These are phyloP conservation scores for Saccharum spontaneum DNA, from an alignment of 176 grass and related monocot genomes.

Conservation along the genomic window DNA sequence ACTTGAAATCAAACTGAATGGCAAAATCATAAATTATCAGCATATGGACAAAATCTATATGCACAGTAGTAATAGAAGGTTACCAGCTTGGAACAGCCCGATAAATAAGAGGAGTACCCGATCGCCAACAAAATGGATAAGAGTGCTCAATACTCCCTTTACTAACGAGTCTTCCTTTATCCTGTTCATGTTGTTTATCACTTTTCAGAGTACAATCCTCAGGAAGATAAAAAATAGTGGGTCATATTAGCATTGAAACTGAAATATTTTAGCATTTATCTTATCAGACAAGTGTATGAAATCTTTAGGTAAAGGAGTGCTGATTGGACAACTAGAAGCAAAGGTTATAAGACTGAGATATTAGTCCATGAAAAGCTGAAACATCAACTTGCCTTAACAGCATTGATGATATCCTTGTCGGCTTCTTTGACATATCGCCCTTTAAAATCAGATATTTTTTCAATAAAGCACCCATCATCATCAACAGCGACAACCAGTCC, in stretches of 20 bases:
- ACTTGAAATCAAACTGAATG: conserved; percentile 12
- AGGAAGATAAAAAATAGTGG: not conserved
- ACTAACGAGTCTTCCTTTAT: conserved; percentile 92
- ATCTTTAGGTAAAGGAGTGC: conserved; percentile 11
- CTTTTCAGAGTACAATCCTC: conserved; percentile 26
- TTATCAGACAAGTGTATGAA: conserved; percentile 20
- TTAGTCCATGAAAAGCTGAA: conserved; percentile 20
- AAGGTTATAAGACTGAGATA: conserved; percentile 7
- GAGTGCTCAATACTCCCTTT: conserved; percentile 87
- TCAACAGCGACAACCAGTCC: conserved; percentile 94
- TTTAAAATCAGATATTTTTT: conserved; percentile 76
- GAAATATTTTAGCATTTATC: not conserved
- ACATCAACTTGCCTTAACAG: conserved; percentile 70
- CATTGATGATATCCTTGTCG: conserved; percentile 88
- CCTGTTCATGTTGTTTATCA: conserved; percentile 51
- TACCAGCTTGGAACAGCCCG: conserved; percentile 99
- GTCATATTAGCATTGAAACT: conserved; percentile 3
- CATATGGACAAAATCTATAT: conserved; percentile 21
- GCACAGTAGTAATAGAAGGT: conserved; percentile 35
- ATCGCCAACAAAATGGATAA: conserved; percentile 99
- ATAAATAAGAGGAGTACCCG: conserved; percentile 95
- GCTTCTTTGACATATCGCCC: conserved; percentile 90
- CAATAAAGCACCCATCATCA: conserved; percentile 83
- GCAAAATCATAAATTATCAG: conserved; percentile 6
- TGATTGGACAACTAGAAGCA: not conserved